These are phyloP conservation scores for Clarireedia homoeocarpa DNA, from an alignment of 2,329 filamentous ascomycete genomes.

Conservation along the genomic window DNA sequence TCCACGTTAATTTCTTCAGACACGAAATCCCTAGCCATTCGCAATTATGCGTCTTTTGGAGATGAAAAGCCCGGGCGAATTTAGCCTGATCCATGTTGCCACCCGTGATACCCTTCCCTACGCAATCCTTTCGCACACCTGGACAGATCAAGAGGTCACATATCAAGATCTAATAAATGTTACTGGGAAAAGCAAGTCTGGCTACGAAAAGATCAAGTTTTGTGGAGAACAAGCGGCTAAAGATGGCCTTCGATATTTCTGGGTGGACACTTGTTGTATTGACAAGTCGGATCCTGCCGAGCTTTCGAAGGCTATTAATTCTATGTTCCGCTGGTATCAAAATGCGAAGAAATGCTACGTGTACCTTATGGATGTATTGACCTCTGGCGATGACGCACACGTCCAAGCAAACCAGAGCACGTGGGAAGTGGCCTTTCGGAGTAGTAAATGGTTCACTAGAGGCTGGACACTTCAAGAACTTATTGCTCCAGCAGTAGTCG, in stretches of 20 bases:
- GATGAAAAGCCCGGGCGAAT: too few relatives aligned
- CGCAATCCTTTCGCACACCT: conserved; percentile 1
- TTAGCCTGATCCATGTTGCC: too few relatives aligned
- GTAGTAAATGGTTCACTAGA: neutral
- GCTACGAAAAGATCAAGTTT: neutral
- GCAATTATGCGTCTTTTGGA: too few relatives aligned
- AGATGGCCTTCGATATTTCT: conserved; percentile 8
- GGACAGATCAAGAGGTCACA: neutral
- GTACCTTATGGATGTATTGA: conserved; percentile 14
- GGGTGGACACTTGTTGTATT: conserved; percentile 18
- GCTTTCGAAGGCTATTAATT: conserved; percentile 2
- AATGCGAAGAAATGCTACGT: conserved; percentile 13
- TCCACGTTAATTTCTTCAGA: too few relatives aligned
- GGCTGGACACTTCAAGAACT: conserved; percentile 2
- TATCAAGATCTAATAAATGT: conserved; percentile 9
- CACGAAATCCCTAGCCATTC: too few relatives aligned
- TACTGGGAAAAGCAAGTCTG: conserved; percentile 6
- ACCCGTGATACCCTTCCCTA: neutral
- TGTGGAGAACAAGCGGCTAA: conserved; percentile 6
- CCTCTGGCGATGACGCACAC: neutral
- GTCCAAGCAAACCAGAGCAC: conserved; percentile 12
- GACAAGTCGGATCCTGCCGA: conserved; percentile 12
- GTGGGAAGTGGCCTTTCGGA: neutral
- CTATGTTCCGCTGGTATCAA: conserved; percentile 14
- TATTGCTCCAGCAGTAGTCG: neutral